Evolutionary conservation across 108 stramenopile genomes (phyloP), one percentile per base, ranked within the genome.

Genomic region (Cyclotella choctawhatcheeana): DNA sequence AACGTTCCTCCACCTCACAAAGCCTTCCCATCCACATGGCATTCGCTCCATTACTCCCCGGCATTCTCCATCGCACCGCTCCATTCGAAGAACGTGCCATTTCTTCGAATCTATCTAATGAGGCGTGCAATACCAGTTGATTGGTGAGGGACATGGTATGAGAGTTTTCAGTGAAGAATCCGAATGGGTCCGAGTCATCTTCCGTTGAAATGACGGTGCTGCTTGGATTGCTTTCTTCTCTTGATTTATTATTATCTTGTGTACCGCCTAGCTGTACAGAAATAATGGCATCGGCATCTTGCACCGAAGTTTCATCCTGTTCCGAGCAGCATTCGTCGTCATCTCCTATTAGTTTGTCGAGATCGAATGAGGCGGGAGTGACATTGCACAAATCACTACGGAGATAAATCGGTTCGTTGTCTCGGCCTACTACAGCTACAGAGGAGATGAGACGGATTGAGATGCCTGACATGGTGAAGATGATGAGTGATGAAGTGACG

Each of bases 21-120:
- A 82, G 33, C 47, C 67, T 22, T 17, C 81, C 81, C 71, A 82
- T 73, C 71, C 76, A 82, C 81, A 82, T 82, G 31, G 81, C 63
- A 55, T 77, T 78, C 0, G 67, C 35, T 22, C 76, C 71, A 29
- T 52, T 47, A 20, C 68, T 37, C 18, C 76, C 81, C 2, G 81
- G 81, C 20, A 62, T 67, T 45, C 81, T 65, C 81, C 81, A 82
- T 13, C 76, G 63, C 6, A 53, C 71, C 20, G 55, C 65, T 14
- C 73, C 68, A 7, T 27, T 50, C 40, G 27, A 53, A 1, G 73
- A 55, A 5, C 61, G 32, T 14, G 81, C 65, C 72, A 67, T 67
- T 47, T 82, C 81, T 26, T 82, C 81, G 29, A 82, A 82, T 51
- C 76, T 18, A 78, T 82, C 81, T 21, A 82, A 60, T 6, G 76